Conservation (phyloP, 345 rosid genomes). For the Excoecaria agallocha region DNA sequence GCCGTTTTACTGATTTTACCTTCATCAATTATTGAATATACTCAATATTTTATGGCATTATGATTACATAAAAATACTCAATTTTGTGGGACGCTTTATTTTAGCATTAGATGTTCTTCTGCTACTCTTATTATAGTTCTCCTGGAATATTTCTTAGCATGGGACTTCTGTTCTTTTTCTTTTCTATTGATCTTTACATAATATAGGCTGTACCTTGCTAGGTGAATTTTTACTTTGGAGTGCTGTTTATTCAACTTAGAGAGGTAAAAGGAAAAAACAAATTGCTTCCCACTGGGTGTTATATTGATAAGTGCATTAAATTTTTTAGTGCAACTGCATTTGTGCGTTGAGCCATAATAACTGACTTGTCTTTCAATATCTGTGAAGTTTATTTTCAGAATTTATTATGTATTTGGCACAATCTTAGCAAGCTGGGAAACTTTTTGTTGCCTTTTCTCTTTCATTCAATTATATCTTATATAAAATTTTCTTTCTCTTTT, state of each 20-base stretch:
- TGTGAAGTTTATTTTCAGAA: background rate
- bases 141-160: constrained; percentile 9
- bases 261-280: background rate
- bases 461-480: background rate
- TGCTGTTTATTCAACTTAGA: background rate
- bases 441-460: background rate
- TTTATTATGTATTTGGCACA: background rate
- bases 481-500: background rate
- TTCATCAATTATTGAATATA: background rate
- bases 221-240: background rate
- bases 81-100: background rate
- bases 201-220: background rate
- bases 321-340: too few relatives aligned
- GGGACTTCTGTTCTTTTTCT: background rate
- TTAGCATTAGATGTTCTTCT: constrained; percentile 10
- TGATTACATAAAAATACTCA: background rate
- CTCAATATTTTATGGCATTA: too few relatives aligned
- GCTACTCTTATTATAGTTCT: too few relatives aligned
- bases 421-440: background rate
- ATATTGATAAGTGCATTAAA: too few relatives aligned
- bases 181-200: background rate
- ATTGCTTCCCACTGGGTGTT: too few relatives aligned
- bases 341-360: background rate
- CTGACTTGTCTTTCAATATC: background rate
- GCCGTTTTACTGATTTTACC: background rate